A percentile compares a stretch with the other conserved stretches of the same genome.
These are phyloP conservation scores for Aspergillus thermomutatus DNA, from an alignment of 2,329 filamentous ascomycete genomes.

Conservation along the genomic window DNA sequence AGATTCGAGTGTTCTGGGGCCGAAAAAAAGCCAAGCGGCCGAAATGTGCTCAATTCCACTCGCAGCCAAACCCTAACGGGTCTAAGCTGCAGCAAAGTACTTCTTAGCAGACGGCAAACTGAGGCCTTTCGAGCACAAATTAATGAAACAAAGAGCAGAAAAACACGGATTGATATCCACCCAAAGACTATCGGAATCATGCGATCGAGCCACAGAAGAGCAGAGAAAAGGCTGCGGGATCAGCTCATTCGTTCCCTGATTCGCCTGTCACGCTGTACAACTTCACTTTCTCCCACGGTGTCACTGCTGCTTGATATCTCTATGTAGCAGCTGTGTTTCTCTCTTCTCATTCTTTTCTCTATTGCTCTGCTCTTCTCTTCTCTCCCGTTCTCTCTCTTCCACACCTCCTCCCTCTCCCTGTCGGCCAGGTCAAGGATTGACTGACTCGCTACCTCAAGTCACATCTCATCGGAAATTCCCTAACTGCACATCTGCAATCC, in stretches of 20 bases:
- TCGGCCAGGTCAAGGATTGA: background rate
- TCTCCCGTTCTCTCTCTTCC: background rate
- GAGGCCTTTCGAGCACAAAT: constrained; percentile 5
- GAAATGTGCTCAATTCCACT: constrained; percentile 13
- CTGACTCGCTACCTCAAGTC: background rate
- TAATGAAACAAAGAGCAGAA: background rate
- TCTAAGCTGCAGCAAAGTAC: background rate
- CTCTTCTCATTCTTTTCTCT: background rate
- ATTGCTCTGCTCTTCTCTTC: background rate
- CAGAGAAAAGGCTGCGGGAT: background rate
- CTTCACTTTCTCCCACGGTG: background rate
- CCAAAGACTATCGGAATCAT: background rate
- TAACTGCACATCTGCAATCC: background rate
- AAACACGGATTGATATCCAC: background rate
- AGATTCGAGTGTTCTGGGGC: too few relatives aligned
- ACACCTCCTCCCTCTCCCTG: background rate
- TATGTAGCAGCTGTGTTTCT: background rate
- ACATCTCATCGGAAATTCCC: background rate
- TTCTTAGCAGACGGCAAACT: background rate
- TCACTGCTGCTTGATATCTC: background rate
- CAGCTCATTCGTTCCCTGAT: background rate
- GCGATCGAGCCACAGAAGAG: background rate
- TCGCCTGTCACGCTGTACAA: background rate
- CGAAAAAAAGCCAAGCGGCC: background rate
- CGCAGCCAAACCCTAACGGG: background rate